phyloP scores from a whole-genome alignment of 2,329 filamentous ascomycete genomes.

The Colletotrichum salicis region DNA sequence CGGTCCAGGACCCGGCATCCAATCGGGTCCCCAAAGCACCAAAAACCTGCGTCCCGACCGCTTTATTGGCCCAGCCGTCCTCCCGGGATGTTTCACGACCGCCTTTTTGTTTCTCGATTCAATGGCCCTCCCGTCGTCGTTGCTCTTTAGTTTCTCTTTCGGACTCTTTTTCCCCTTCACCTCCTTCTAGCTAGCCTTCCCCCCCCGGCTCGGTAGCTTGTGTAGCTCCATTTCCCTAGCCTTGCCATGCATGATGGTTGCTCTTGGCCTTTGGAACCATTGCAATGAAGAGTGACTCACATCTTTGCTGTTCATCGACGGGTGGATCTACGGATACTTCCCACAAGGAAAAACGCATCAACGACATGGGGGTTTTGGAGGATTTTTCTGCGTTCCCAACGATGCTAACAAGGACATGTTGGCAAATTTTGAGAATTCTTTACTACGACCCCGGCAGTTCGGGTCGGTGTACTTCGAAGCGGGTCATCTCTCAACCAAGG shows the following conservation, averaged over 20 bases:
- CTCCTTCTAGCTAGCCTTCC: neutral
- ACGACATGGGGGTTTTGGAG: neutral
- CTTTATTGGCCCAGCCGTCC: constrained; percentile 33
- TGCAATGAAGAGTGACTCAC: constrained; percentile 29
- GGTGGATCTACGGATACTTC: neutral
- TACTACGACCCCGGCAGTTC: constrained; percentile 1
- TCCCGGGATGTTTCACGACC: constrained; percentile 35
- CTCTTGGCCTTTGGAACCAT: neutral
- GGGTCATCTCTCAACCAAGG: too few species aligned
- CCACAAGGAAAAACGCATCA: neutral
- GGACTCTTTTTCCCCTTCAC: neutral
- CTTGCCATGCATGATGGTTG: constrained; percentile 15
- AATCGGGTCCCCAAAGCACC: constrained; percentile 20
- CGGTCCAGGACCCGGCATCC: neutral
- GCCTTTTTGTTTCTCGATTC: constrained; percentile 32
- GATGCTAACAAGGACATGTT: neutral
- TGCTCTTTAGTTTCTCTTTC: neutral
- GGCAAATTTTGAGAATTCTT: too few species aligned
- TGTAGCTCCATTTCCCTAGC: neutral
- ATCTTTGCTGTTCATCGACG: constrained; percentile 6
- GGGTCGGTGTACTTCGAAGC: neutral
- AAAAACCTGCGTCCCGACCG: constrained; percentile 21
- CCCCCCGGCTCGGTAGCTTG: neutral
- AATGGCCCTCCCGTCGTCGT: neutral
- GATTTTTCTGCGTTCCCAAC: neutral